Conservation (phyloP, 768 basidiomycete species). For the Russula dissimulans region DNA sequence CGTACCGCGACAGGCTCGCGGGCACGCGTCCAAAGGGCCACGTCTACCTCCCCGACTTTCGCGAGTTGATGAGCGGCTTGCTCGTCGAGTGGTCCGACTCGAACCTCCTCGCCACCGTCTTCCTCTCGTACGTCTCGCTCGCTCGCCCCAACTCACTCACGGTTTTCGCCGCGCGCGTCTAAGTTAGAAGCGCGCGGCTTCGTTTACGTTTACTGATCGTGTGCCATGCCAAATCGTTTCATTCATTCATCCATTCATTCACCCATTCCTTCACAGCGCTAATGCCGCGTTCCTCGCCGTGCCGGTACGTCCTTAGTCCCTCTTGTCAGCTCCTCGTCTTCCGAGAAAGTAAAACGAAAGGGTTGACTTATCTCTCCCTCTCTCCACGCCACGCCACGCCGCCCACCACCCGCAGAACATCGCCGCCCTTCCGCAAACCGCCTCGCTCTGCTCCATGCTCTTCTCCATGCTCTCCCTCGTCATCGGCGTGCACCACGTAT, state of each 20-base stretch:
- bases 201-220: too few relatives aligned
- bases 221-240: too few relatives aligned
- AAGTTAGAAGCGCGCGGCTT: too few relatives aligned
- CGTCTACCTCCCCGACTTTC: conserved; percentile 5
- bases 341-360: too few relatives aligned
- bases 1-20: not conserved
- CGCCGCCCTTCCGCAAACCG: not conserved
- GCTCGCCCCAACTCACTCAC: too few relatives aligned
- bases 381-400: too few relatives aligned
- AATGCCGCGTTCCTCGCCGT: conserved; percentile 3
- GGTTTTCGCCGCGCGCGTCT: too few relatives aligned
- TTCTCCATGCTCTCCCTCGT: conserved; percentile 19
- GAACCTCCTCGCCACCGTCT: conserved; percentile 9
- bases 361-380: too few relatives aligned
- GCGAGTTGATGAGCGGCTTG: not conserved
- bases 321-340: too few relatives aligned
- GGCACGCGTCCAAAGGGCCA: conserved; percentile 3
- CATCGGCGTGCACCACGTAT: conserved; percentile 22
- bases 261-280: not conserved
- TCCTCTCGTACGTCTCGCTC: not conserved
- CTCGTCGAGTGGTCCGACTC: conserved; percentile 10
- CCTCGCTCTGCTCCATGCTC: conserved; percentile 17
- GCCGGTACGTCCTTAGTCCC: not conserved
- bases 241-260: too few relatives aligned
- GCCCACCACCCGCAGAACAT: not conserved